These are phyloP conservation scores for Quercus phellos DNA, from an alignment of 331 rosid genomes.

Conservation along the genomic window DNA sequence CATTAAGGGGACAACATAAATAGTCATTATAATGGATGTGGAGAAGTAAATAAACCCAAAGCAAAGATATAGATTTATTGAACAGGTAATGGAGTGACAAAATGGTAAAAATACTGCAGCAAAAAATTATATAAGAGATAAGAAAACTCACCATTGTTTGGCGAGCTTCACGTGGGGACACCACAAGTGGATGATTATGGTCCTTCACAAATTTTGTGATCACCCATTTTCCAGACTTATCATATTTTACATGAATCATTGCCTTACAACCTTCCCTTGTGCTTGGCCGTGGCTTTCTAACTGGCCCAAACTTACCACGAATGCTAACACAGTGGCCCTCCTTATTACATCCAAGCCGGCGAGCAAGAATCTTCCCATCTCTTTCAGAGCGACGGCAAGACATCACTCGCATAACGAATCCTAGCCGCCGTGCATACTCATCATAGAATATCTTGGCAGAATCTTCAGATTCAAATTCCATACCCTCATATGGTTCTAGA, in stretches of 20 bases:
- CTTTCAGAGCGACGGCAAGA: conserved; percentile 93
- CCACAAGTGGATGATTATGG: conserved; percentile 81
- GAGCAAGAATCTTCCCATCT: conserved; percentile 91
- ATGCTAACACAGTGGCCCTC: conserved; percentile 83
- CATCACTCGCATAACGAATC: conserved; percentile 97
- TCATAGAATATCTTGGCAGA: conserved; percentile 93
- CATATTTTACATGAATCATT: conserved; percentile 87
- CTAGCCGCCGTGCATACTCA: conserved; percentile 72
- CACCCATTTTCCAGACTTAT: conserved; percentile 85
- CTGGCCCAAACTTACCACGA: conserved; percentile 68
- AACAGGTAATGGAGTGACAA: not conserved
- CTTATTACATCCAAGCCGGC: conserved; percentile 91
- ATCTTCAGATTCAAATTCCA: conserved; percentile 93
- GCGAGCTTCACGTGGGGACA: conserved; percentile 93
- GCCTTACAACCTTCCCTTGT: conserved; percentile 98
- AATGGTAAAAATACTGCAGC: not conserved
- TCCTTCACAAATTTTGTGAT: conserved; percentile 87
- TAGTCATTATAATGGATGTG: not conserved
- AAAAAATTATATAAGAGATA: conserved; percentile 3
- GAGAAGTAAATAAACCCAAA: not conserved
- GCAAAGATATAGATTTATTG: not conserved
- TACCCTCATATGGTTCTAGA: conserved; percentile 76
- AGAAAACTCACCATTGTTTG: conserved; percentile 74
- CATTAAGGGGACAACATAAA: not conserved
- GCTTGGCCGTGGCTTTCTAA: conserved; percentile 77